Evolutionary conservation across 352 stramenopile species (phyloP).

Genomic region (Plasmopara viticola): DNA sequence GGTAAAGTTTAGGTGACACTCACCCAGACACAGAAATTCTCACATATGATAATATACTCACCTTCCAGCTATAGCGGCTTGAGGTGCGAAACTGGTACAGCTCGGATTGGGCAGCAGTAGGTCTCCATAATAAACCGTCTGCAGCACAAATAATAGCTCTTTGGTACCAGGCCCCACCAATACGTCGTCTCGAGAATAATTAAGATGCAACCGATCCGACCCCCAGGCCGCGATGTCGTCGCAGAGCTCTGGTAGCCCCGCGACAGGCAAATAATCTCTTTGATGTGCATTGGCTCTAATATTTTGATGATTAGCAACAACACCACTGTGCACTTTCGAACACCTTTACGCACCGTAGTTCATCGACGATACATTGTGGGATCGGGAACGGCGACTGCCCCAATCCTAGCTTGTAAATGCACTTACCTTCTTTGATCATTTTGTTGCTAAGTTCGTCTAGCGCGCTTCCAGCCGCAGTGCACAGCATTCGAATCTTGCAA

Average conservation of each 20-base stretch:
- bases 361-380: slow-evolving; percentile 82
- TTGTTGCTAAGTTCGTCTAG: slow-evolving; percentile 84
- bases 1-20: neutral
- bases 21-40: neutral
- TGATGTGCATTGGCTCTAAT: slow-evolving; percentile 63
- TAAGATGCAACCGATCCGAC: slow-evolving; percentile 41
- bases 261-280: slow-evolving; percentile 77
- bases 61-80: slow-evolving; percentile 80
- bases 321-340: too few relatives aligned
- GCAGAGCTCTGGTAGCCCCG: slow-evolving; percentile 62
- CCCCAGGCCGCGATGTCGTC: slow-evolving; percentile 77
- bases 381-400: slow-evolving; percentile 85
- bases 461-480: slow-evolving; percentile 65
- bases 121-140: slow-evolving; percentile 85
- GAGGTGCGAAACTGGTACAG: slow-evolving; percentile 81
- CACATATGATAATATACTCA: slow-evolving; percentile 11
- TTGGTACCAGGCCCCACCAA: slow-evolving; percentile 86
- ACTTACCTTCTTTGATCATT: slow-evolving; percentile 72
- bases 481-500: slow-evolving; percentile 83
- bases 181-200: slow-evolving; percentile 72
- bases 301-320: neutral
- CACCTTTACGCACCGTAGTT: slow-evolving; percentile 49
- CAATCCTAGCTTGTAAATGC: slow-evolving; percentile 80
- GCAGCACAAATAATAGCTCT: slow-evolving; percentile 83
- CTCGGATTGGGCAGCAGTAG: slow-evolving; percentile 78